Evolutionary conservation across 371 early-diverging fungal genomes (phyloP).

Genomic region (Apophysomyces variabilis): DNA sequence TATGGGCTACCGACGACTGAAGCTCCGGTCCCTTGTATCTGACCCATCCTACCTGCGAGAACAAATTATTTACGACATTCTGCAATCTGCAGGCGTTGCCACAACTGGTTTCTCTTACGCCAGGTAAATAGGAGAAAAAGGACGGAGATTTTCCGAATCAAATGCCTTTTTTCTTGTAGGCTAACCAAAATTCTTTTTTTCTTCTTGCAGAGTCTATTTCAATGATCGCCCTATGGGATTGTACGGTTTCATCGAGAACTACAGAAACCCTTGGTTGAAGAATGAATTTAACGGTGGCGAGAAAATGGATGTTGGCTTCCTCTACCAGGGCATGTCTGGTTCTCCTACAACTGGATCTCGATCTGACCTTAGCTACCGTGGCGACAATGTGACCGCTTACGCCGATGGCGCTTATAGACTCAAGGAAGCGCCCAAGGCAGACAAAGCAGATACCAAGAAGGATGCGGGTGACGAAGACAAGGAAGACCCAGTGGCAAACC

Average conservation of each 20-base stretch:
- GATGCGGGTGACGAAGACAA: slow-evolving; percentile 34
- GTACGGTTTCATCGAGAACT: slow-evolving; percentile 42
- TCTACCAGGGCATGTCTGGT: slow-evolving; percentile 32
- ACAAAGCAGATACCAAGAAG: background rate
- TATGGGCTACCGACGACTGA: slow-evolving; percentile 32
- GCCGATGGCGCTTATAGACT: slow-evolving; percentile 34
- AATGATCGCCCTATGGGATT: slow-evolving; percentile 43
- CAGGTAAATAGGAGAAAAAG: slow-evolving; percentile 13
- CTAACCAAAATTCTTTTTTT: background rate
- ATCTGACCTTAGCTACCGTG: slow-evolving; percentile 28
- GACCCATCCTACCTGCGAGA: slow-evolving; percentile 50
- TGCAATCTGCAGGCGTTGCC: slow-evolving; percentile 33
- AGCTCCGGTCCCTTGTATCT: slow-evolving; percentile 34
- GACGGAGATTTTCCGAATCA: background rate
- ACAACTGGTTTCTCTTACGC: slow-evolving; percentile 31
- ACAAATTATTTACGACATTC: slow-evolving; percentile 28
- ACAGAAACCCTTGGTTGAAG: slow-evolving; percentile 39
- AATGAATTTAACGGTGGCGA: slow-evolving; percentile 41
- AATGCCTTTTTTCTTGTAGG: background rate
- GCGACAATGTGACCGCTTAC: slow-evolving; percentile 28
- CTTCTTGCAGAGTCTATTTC: slow-evolving; percentile 29
- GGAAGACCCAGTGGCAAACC: slow-evolving; percentile 25
- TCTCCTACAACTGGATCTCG: background rate
- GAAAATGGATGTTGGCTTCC: slow-evolving; percentile 33
- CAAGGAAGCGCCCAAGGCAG: slow-evolving; percentile 27